Conservation (phyloP, 1,139 yeast genomes). For the Suhomyces bribrorum region DNA sequence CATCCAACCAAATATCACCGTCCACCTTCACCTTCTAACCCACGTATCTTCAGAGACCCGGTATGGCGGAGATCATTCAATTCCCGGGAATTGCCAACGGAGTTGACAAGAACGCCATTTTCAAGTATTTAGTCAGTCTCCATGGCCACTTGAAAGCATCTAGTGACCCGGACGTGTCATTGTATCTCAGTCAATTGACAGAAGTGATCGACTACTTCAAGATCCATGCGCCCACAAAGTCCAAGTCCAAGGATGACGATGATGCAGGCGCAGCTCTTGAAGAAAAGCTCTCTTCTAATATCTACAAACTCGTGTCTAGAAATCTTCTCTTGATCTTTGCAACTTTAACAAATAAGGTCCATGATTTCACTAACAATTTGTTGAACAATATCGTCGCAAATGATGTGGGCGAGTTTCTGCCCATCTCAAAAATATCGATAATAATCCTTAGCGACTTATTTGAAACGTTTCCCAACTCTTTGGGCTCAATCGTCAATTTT, state of each 20-base stretch:
- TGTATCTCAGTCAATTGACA: conserved; percentile 14
- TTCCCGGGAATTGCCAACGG: conserved; percentile 21
- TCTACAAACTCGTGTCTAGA: conserved; percentile 34
- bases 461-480: conserved; percentile 40
- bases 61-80: conserved; percentile 8
- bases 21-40: not conserved
- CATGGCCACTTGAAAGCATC: conserved; percentile 21
- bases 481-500: conserved; percentile 40
- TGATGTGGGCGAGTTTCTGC: conserved; percentile 18
- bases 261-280: not conserved
- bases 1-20: not conserved
- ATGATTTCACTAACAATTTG: conserved; percentile 42
- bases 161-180: conserved; percentile 13
- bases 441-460: conserved; percentile 41
- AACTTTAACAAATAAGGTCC: conserved; percentile 37
- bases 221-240: conserved; percentile 7
- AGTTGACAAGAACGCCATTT: conserved; percentile 24
- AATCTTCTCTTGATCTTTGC: conserved; percentile 31
- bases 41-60: not conserved
- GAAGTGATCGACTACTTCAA: conserved; percentile 14
- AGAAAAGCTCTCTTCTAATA: conserved; percentile 23
- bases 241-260: conserved; percentile 1
- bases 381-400: conserved; percentile 29
- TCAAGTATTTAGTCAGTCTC: conserved; percentile 27
- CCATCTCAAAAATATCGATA: conserved; percentile 28